Evolutionary conservation across 2,329 filamentous ascomycete species (phyloP).

Genomic region (Xylaria polymorpha): DNA sequence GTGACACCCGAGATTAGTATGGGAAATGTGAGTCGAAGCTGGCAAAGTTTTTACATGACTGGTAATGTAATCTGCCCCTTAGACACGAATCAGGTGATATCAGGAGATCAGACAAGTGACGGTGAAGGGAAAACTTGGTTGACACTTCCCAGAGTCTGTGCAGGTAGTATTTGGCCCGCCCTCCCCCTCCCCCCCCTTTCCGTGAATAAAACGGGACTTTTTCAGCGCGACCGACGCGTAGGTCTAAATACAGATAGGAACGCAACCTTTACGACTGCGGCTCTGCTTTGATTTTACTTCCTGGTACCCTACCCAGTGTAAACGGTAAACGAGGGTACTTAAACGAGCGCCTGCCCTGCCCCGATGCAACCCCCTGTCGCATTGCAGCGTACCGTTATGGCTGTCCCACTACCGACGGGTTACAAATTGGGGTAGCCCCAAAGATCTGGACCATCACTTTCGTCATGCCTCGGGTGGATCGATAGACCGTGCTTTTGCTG

Average conservation of each 20-base stretch:
- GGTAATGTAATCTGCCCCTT: constrained; percentile 4
- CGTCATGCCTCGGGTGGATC: constrained; percentile 5
- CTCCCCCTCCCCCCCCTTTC: no score
- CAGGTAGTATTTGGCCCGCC: neutral
- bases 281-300: neutral
- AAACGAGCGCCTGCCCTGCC: neutral
- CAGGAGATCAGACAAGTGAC: neutral
- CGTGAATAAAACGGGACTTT: neutral
- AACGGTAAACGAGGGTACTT: no score
- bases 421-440: constrained; percentile 9
- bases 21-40: neutral
- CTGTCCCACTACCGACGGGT: constrained; percentile 12
- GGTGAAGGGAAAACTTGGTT: neutral
- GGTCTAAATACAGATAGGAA: neutral
- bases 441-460: constrained; percentile 21
- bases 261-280: neutral
- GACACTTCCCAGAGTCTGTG: neutral
- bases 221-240: neutral
- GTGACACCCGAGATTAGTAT: neutral
- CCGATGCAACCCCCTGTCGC: constrained; percentile 3
- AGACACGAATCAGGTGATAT: neutral
- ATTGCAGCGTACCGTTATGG: neutral
- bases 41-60: neutral
- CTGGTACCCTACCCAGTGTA: neutral
- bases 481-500: constrained; percentile 20